A percentile compares a stretch with the other conserved stretches of the same genome.
These are phyloP conservation scores for Urochloa ruziziensis DNA, from an alignment of 176 grass and related monocot genomes.

Conservation along the genomic window DNA sequence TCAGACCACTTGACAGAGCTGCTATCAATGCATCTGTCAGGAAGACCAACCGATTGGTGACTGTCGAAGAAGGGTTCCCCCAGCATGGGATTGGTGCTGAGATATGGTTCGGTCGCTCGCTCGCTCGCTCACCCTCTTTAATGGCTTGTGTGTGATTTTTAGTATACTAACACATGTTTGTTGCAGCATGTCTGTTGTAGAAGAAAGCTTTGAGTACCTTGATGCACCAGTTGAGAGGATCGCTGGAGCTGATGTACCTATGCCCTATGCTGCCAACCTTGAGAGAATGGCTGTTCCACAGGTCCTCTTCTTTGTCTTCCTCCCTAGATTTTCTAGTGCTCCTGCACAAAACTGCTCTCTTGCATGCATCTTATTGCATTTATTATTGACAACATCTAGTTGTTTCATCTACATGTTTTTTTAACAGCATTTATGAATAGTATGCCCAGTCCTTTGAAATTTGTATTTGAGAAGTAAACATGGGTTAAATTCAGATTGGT, in stretches of 20 bases:
- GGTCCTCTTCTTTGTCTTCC: conserved; percentile 35
- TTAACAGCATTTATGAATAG: not conserved
- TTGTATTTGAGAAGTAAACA: not conserved
- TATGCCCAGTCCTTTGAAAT: conserved; percentile 2
- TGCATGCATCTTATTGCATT: not conserved
- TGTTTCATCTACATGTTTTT: conserved; percentile 18
- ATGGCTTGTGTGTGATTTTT: not conserved
- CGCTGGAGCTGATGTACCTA: conserved; percentile 92
- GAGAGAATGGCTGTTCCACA: conserved; percentile 96
- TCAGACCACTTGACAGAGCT: conserved; percentile 82
- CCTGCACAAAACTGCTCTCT: not conserved
- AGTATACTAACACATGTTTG: conserved; percentile 21
- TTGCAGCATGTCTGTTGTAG: conserved; percentile 81
- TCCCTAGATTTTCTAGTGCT: conserved; percentile 6
- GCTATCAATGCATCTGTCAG: conserved; percentile 90
- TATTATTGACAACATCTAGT: not conserved
- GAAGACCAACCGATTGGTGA: conserved; percentile 90
- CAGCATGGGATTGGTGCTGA: conserved; percentile 94
- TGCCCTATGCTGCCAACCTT: conserved; percentile 92
- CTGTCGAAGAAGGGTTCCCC: conserved; percentile 91
- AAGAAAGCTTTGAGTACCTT: conserved; percentile 92
- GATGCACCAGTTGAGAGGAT: conserved; percentile 96
- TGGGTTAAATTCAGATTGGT: too few species aligned
- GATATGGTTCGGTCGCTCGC: conserved; percentile 55
- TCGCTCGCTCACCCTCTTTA: not conserved